Evolutionary conservation across 441 rosid species (phyloP), one percentile per base, ranked within the genome.

Genomic region (Pelargonium cotyledonis): DNA sequence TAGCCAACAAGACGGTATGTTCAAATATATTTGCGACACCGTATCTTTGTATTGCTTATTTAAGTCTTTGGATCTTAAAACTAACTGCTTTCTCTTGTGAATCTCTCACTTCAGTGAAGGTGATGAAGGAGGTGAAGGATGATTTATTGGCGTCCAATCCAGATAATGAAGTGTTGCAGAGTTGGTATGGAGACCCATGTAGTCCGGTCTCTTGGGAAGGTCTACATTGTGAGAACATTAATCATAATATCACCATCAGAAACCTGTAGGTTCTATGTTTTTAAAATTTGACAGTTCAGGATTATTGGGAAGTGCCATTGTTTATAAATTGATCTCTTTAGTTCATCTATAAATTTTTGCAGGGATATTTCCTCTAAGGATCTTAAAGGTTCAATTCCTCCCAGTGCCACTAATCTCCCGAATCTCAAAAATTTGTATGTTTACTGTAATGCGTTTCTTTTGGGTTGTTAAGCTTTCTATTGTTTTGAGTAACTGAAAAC

Each of bases 181-280:
- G 68, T 72, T 89, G 95, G 91, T 84, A 82, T 26, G 95, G 95
- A 12, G 90, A 89, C 69, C 95, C 95, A 21, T 89, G 95, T 51
- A 79, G 75, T 67, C 89, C 87, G 19, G 43, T 60, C 68, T 60
- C 75, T 8, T 85, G 95, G 95, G 51, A 73, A 67, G 91, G 86
- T 63, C 73, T 89, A 75, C 65, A 35, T 60, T 89, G 95, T 75
- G 65, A 69, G 44, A 7, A 47, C 57, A 61, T 43, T 46, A 72
- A 73, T 66, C 83, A 82, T 8, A 72, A 74, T 72, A 51, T 68
- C 46, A 70, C 64, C 66, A 79, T 89, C 78, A 80, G 81, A 26
- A 72, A 62, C 71, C 69, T 86, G 95, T 89, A 81, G 73, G 91
- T 85, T 51, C 67, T 63, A 15, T 66, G 18, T 49, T 73, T 67